phyloP scores from a whole-genome alignment of 148 eudicot species.

The Rhododendron simsii region DNA sequence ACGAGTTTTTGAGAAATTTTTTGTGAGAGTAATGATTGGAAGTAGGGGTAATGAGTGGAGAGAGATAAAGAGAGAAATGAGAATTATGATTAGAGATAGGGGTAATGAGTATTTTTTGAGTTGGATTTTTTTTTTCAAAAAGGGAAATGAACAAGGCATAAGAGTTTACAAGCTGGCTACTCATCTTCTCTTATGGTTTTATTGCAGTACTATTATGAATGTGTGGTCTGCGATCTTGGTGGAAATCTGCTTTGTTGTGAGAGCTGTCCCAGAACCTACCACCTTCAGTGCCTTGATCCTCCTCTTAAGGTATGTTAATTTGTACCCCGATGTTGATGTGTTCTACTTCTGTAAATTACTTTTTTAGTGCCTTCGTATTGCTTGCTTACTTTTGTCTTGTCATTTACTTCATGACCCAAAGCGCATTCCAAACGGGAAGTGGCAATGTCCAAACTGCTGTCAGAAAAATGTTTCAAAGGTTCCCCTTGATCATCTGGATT shows the following conservation, averaged over 20 bases:
- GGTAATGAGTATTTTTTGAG: too few relatives aligned
- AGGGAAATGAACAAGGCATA: background rate
- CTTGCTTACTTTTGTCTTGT: conserved; percentile 7
- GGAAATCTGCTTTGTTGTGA: conserved; percentile 92
- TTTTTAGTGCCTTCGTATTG: background rate
- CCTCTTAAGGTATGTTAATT: conserved; percentile 69
- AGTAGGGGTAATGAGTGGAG: too few relatives aligned
- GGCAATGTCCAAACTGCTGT: conserved; percentile 73
- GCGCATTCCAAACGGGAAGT: conserved; percentile 82
- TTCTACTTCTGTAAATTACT: conserved; percentile 4
- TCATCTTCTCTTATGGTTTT: conserved; percentile 25
- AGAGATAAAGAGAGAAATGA: too few relatives aligned
- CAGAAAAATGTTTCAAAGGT: conserved; percentile 34
- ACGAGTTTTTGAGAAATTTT: too few relatives aligned
- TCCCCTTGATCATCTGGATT: conserved; percentile 30
- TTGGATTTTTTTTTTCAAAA: too few relatives aligned
- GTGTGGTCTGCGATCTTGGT: conserved; percentile 87
- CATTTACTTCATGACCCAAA: conserved; percentile 22
- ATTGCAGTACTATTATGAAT: conserved; percentile 82
- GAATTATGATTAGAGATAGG: too few relatives aligned
- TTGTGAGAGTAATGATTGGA: too few relatives aligned
- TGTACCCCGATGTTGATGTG: background rate
- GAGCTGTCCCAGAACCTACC: conserved; percentile 85
- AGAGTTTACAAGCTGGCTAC: conserved; percentile 5
- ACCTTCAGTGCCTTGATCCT: conserved; percentile 88